Conservation (phyloP, 306 rosid genomes). For the Glycine soja region DNA sequence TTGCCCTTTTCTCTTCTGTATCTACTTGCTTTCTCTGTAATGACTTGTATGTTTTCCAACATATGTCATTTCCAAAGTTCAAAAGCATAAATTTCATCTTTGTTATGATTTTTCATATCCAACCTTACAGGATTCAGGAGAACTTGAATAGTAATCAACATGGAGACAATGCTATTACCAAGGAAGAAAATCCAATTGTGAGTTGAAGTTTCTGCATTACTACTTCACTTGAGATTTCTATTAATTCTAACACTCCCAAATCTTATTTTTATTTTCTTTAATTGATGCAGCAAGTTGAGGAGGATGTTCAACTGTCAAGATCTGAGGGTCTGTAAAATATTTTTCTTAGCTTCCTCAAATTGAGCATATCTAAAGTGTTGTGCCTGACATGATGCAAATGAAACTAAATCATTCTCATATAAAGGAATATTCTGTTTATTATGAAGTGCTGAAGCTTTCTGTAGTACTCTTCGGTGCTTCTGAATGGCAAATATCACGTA, state of each 20-base stretch:
- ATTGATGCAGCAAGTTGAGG: conserved; percentile 67
- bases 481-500: conserved; percentile 39
- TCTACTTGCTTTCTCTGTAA: conserved; percentile 21
- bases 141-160: conserved; percentile 52
- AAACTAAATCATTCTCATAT: conserved; percentile 25
- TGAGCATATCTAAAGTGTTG: conserved; percentile 11
- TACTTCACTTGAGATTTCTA: conserved; percentile 38
- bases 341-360: conserved; percentile 29
- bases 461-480: conserved; percentile 16
- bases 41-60: conserved; percentile 26
- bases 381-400: conserved; percentile 26
- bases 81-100: conserved; percentile 24
- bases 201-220: conserved; percentile 54
- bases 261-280: conserved; percentile 46
- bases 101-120: conserved; percentile 22
- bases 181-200: conserved; percentile 68
- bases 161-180: conserved; percentile 48
- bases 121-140: conserved; percentile 64
- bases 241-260: conserved; percentile 36
- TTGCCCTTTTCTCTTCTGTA: conserved; percentile 37
- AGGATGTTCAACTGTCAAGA: conserved; percentile 62
- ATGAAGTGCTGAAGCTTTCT: conserved; percentile 31
- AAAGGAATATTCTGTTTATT: conserved; percentile 13
- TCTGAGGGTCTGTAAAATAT: conserved; percentile 68
- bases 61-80: conserved; percentile 14